Base-by-base conservation (phyloP, 2,329 filamentous ascomycete genomes). In the Ophiocordyceps camponoti-floridani region DNA sequence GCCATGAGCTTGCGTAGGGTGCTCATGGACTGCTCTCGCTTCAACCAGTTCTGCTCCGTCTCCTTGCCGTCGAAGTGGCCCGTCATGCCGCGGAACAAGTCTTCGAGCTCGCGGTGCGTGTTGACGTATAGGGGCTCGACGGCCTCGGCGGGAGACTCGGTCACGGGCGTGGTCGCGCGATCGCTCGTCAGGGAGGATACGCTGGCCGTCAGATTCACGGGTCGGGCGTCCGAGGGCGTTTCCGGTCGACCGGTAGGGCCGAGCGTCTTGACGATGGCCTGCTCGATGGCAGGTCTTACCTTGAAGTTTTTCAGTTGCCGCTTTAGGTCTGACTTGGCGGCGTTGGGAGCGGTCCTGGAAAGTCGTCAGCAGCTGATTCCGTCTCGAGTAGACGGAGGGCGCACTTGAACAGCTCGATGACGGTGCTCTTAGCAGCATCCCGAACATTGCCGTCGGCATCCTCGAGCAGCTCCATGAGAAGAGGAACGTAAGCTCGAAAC, bases 381-480 rank as follows among this genome's bases (percentile, higher is more conserved):
- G 13, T 10, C 14, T 4, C n/a, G n/a, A 18, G 30, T 9, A 10
- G 19, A 41, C 12, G 8, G 44, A 23, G 26, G n/a, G n/a, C 14
- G 28, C 64, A 86, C 82, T 72, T 75, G 64, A 95, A 95, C 30
- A 96, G 72, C 50, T 91, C 84, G 47, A 95, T 83, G 43, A 95
- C 79, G 1, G 84, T 82, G 45, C 69, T 68, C 64, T 91, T 94
- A 49, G 88, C 86, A 35, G 76, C 74, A 55, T 94, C 87, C 58
- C 89, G 78, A 50, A 95, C 87, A 62, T 78, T 80, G 43, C 83
- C 82, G 59, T 94, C 89, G 10, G 87, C 83, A 60, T 95, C 88
- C 62, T 95, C 89, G 40, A 95, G 72, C 51, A 91, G 74, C 45
- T 85, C 81, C 65, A 95, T 89, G 38, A 95, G 70, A 11, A 74